Base-by-base conservation (phyloP, 305 asterid genomes). In the Fraxinus nigra region DNA sequence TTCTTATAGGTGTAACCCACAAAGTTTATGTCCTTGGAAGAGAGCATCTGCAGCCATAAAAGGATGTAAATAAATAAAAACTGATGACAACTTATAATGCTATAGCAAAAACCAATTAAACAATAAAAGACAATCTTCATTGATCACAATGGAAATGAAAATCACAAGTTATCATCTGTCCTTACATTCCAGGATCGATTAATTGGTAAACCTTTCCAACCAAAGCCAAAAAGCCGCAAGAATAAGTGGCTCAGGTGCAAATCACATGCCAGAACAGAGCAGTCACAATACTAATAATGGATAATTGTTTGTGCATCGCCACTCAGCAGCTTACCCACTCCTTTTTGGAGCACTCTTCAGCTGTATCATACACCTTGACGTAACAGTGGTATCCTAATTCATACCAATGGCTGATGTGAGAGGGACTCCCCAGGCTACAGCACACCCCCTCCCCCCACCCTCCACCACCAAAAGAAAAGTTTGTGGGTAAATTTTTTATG, bases 1-100 rank as follows among this genome's bases (percentile, higher is more conserved):
- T 95, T 95, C 87, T 93, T 94, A 78, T 94, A 94, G 84, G 98
- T 94, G 87, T 94, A 94, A 72, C 98, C 98, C 92, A 94, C 82
- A 84, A 95, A 95, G 89, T 95, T 95, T 87, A 91, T 96, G 46
- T 95, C 98, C 87, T 95, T 95, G 3, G 98, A 93, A 0, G 98
- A 82, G 81, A 95, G 97, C 98, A 95, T 95, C 98, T 95, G 94
- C 81, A 85, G 73, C 48, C 85, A 86, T 81, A 78, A 80, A 86
- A 72, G 74, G 51, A 77, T 32, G 40, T 16, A 16, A 61, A 46
- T 80, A 43, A 67, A n/a, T 54, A 78, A 86, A 78, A 80, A 61
- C 32, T 67, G 28, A 22, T 79, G 37, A 75, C 43, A 80, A 40
- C 77, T 72, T 20, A 70, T 13, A 30, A 70, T 30, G 3, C 38